Evolutionary conservation across 345 rosid genomes (phyloP).

Genomic region (Mallotus nudiflorus): DNA sequence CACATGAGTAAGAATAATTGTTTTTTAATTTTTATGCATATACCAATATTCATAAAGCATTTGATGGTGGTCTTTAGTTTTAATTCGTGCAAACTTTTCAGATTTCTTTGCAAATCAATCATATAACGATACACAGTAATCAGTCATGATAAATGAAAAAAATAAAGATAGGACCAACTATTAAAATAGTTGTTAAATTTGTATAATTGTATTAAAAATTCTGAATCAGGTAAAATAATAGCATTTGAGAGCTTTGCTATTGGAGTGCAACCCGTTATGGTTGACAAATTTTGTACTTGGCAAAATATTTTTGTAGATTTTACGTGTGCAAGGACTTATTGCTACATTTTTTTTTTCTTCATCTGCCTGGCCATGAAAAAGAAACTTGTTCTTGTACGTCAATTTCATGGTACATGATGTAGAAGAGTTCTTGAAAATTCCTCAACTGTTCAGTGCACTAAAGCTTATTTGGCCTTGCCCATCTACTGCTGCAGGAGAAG

Average conservation of each 20-base stretch:
- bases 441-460: background rate
- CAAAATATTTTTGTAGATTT: too few relatives aligned
- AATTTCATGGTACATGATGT: background rate
- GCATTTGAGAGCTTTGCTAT: too few relatives aligned
- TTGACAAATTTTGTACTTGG: background rate
- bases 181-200: too few relatives aligned
- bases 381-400: background rate
- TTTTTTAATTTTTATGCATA: background rate
- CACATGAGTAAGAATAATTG: background rate
- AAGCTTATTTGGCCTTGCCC: conserved; percentile 11
- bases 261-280: background rate
- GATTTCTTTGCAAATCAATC: too few relatives aligned
- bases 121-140: too few relatives aligned
- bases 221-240: too few relatives aligned
- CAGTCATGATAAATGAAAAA: too few relatives aligned
- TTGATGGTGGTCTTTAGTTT: background rate
- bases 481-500: conserved; percentile 69
- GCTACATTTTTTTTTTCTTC: background rate
- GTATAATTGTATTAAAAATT: too few relatives aligned
- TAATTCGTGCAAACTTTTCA: background rate
- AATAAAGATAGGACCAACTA: too few relatives aligned
- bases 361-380: conserved; percentile 6
- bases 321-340: background rate
- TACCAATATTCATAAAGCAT: background rate
- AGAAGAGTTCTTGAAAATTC: background rate